These are phyloP conservation scores for Cynara cardunculus DNA, from an alignment of 129 eudicot genomes.

Conservation along the genomic window DNA sequence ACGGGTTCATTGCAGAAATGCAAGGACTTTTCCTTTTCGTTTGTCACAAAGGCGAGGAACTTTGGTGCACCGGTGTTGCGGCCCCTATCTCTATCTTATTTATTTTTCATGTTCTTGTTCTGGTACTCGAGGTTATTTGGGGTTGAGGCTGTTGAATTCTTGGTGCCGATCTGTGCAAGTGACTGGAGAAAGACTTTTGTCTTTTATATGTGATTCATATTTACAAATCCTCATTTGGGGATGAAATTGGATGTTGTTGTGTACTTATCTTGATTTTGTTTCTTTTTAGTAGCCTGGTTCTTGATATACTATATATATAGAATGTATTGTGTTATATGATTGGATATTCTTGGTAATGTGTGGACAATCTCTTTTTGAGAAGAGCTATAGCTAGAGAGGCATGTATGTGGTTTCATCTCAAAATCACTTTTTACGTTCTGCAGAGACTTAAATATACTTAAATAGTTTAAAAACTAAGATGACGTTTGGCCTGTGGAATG, in stretches of 20 bases:
- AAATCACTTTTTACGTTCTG: no score
- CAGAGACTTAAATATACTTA: no score
- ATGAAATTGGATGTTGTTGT: not conserved
- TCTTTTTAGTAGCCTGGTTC: not conserved
- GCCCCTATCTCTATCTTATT: not conserved
- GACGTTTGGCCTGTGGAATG: no score
- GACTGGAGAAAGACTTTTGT: constrained; percentile 14
- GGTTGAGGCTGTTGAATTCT: constrained; percentile 23
- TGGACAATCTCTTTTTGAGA: no score
- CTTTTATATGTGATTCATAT: constrained; percentile 17
- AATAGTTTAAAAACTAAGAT: no score
- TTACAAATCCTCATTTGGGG: constrained; percentile 6
- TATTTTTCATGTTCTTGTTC: not conserved
- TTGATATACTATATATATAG: not conserved
- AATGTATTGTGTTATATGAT: not conserved
- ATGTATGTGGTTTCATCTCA: no score
- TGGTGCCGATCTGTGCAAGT: constrained; percentile 20
- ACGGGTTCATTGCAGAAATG: not conserved
- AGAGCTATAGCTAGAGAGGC: no score
- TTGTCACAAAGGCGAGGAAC: not conserved
- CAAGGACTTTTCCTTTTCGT: not conserved
- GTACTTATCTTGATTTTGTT: not conserved
- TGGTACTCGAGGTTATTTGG: constrained; percentile 22
- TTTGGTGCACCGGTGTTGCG: constrained; percentile 17
- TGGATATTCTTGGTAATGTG: not conserved